These are phyloP conservation scores for Rhizopus arrhizus DNA, from an alignment of 371 early-diverging fungal genomes.

Conservation along the genomic window DNA sequence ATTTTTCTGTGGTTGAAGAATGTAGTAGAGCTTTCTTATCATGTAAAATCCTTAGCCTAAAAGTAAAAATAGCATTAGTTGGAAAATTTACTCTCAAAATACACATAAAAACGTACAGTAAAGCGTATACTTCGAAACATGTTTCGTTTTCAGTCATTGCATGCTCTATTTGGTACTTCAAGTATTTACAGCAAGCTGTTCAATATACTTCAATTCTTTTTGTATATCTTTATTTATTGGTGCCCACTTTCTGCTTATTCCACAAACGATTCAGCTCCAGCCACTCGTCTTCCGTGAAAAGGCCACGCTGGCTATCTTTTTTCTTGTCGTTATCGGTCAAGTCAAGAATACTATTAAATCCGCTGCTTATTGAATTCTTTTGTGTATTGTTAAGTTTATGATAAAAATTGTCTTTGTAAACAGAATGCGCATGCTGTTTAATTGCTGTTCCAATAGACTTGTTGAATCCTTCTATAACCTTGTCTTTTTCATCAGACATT, in stretches of 20 bases:
- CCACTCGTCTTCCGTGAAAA: not conserved
- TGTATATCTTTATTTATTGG: not conserved
- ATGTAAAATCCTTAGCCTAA: not conserved
- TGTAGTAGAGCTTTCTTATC: not conserved
- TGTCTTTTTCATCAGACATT: conserved; percentile 5
- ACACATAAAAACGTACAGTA: conserved; percentile 1
- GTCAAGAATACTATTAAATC: conserved; percentile 3
- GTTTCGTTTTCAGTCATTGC: conserved; percentile 4
- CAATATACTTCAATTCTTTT: not conserved
- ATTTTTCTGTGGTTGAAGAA: not conserved
- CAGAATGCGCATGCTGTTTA: not conserved
- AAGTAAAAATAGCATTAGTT: not conserved
- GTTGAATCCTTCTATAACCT: not conserved
- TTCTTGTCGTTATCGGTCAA: not conserved
- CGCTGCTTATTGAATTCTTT: not conserved
- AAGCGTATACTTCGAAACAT: conserved; percentile 8
- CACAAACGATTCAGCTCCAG: not conserved
- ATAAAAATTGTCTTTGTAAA: not conserved
- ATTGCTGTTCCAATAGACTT: not conserved
- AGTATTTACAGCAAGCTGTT: not conserved
- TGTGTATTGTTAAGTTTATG: not conserved
- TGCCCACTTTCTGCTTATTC: not conserved
- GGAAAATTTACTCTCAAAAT: not conserved
- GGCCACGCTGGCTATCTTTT: not conserved
- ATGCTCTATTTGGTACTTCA: not conserved